Base-by-base conservation (phyloP, 768 basidiomycete species). In the Amanita rubescens region DNA sequence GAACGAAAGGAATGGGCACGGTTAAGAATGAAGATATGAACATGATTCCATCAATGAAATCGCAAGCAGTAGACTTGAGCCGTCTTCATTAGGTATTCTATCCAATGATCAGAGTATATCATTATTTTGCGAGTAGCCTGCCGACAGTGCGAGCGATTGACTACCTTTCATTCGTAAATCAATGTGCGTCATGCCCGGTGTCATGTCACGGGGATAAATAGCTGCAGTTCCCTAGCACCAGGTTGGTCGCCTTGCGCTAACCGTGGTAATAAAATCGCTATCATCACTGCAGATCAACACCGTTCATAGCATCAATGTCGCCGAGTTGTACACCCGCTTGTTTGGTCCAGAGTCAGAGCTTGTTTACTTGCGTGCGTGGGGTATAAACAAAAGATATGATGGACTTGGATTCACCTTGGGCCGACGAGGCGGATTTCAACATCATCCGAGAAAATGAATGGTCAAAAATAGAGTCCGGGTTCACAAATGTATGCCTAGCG, bases 391-490 rank as follows among this genome's bases (percentile, higher is more conserved):
- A 41, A n/a, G 37, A 38, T n/a, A 51, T 22, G 3, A 52, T 53
- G 52, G 43, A 53, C 34, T 25, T 76, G 74, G 79, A 84, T 57
- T 79, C 79, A 3, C 79, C 79, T 9, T 87, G 85, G 85, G 79
- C 81, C 55, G 65, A 79, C 55, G 78, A 81, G 39, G 65, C 73
- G 15, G 61, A 67, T 46, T 55, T 61, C 38, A 58, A 62, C 55
- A 57, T 67, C 48, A 46, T 65, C 38, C 63, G 69, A 53, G 77
- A 85, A 24, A 66, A 72, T 3, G 86, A 90, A 62, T 90, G 87
- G 88, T 64, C 71, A 14, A 85, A 75, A 58, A 74, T 90, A 50
- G 79, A 85, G 0, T 74, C 75, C 1, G 79, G 82, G 33, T 90
- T 89, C 65, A 84, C 81, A 17, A 88, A 85, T 61, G 88, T 87